Evolutionary conservation across 768 basidiomycete species (phyloP), one percentile per base, ranked within the genome.

Genomic region (Suillus clintonianus): DNA sequence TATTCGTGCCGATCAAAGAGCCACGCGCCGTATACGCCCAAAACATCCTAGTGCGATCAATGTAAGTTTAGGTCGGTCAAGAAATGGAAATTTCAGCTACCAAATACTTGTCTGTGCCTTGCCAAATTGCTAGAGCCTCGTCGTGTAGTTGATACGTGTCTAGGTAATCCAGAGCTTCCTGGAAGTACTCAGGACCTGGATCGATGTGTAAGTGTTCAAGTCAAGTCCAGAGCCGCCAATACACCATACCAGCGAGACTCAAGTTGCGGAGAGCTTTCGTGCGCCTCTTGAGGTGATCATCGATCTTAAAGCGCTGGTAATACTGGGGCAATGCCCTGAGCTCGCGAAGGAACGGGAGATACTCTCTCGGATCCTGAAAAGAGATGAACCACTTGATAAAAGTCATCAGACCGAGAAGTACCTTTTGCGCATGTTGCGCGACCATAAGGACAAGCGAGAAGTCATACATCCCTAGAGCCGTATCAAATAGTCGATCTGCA

Each of bases 401-500:
- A 11, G 22, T 67, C 74, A 24, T 14, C 13, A 3, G n/a, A 39
- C 55, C n/a, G 24, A n/a, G 14, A 22, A 27, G 11, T 41, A 95
- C 96, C 86, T 97, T 97, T 74, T 99, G 96, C 54, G 97, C 92
- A 71, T 97, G 91, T 72, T 99, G 97, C 1, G 97, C 96, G 47
- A 99, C 86, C 89, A 99, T 90, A 27, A 99, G 80, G 8, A 98
- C 97, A 19, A 99, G 81, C 34, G 92, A 89, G 79, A 99, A 99
- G 76, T 99, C 95, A 72, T 99, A 99, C 95, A 99, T 99, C 22
- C 97, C 97, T 37, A 99, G 84, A 1, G 97, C 97, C 13, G 92
- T 91, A 74, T 99, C 89, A 78, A 97, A 99, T 5, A 99, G 83
- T 51, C 83, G 82, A 69, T 99, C 88, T 0, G 95, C 95, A 68